Conservation (phyloP, 2,329 filamentous ascomycete species). For the Aspergillus jensenii region DNA sequence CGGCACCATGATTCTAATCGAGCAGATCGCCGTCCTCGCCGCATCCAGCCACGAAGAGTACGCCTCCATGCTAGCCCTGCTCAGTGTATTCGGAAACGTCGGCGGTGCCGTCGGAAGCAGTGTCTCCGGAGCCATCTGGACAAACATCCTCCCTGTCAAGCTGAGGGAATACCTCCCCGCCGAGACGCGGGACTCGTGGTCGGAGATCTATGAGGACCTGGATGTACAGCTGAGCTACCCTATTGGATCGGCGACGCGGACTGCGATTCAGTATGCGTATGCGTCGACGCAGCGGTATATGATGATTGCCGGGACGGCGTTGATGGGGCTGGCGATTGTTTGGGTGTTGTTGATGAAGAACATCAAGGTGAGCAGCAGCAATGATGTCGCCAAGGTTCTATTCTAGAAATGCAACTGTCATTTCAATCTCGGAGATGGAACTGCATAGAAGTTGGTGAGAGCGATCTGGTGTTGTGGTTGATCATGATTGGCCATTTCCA, state of each 20-base stretch:
- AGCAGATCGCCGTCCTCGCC: constrained; percentile 56
- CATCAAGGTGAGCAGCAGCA: constrained; percentile 7
- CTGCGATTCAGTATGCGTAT: constrained; percentile 32
- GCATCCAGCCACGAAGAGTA: constrained; percentile 53
- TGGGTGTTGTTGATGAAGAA: constrained; percentile 12
- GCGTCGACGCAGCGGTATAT: constrained; percentile 30
- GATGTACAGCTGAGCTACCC: constrained; percentile 29
- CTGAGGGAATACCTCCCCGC: constrained; percentile 40
- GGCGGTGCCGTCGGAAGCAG: constrained; percentile 34
- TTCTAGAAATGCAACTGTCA: neutral
- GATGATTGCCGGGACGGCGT: constrained; percentile 31
- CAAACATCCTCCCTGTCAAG: constrained; percentile 31
- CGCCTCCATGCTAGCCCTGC: constrained; percentile 52
- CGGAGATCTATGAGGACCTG: constrained; percentile 14
- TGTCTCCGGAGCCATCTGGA: constrained; percentile 36
- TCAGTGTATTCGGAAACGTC: constrained; percentile 30
- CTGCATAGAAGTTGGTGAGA: too few relatives aligned
- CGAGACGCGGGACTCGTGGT: constrained; percentile 4
- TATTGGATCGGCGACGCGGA: constrained; percentile 37
- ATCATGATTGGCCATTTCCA: too few relatives aligned
- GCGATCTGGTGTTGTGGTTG: too few relatives aligned
- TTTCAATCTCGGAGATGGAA: too few relatives aligned
- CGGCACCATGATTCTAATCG: constrained; percentile 51
- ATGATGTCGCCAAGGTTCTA: neutral
- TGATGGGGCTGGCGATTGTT: constrained; percentile 13